A percentile compares a stretch with the other conserved stretches of the same genome.
Evolutionary conservation across 1,139 yeast species (phyloP).

Genomic region (Geotrichum siamense): DNA sequence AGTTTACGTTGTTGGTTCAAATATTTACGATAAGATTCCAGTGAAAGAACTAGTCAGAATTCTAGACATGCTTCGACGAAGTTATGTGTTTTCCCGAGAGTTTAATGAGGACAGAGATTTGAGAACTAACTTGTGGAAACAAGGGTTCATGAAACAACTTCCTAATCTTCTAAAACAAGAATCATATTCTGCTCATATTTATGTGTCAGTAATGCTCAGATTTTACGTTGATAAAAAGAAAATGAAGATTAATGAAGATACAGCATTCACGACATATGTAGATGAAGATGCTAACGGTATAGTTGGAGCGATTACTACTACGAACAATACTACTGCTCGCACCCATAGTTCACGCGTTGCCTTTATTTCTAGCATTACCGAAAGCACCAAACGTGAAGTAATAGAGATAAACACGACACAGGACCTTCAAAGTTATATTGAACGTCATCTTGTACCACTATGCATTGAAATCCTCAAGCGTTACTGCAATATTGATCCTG

Average conservation of each 20-base stretch:
- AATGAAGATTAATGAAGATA: conserved; percentile 69
- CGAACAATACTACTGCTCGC: conserved; percentile 1
- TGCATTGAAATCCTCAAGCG: conserved; percentile 64
- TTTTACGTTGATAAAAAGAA: conserved; percentile 63
- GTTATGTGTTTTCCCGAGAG: conserved; percentile 74
- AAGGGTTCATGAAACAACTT: conserved; percentile 84
- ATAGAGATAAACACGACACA: conserved; percentile 22
- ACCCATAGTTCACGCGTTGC: conserved; percentile 29
- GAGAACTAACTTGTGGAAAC: conserved; percentile 79
- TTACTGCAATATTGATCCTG: conserved; percentile 61
- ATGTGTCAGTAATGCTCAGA: conserved; percentile 71
- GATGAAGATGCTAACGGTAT: conserved; percentile 16
- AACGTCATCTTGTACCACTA: conserved; percentile 51
- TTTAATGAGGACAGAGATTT: conserved; percentile 87
- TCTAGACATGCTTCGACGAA: conserved; percentile 52
- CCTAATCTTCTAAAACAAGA: conserved; percentile 92
- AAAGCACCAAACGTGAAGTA: conserved; percentile 24
- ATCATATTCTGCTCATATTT: conserved; percentile 81
- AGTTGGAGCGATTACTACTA: conserved; percentile 10
- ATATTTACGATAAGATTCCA: conserved; percentile 65
- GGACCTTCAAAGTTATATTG: conserved; percentile 15
- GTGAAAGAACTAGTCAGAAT: conserved; percentile 52
- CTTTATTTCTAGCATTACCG: conserved; percentile 35
- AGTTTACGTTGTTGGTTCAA: conserved; percentile 19
- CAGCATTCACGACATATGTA: conserved; percentile 23